Evolutionary conservation across 257 asterid genomes (phyloP).

Genomic region (Nicotiana attenuata): DNA sequence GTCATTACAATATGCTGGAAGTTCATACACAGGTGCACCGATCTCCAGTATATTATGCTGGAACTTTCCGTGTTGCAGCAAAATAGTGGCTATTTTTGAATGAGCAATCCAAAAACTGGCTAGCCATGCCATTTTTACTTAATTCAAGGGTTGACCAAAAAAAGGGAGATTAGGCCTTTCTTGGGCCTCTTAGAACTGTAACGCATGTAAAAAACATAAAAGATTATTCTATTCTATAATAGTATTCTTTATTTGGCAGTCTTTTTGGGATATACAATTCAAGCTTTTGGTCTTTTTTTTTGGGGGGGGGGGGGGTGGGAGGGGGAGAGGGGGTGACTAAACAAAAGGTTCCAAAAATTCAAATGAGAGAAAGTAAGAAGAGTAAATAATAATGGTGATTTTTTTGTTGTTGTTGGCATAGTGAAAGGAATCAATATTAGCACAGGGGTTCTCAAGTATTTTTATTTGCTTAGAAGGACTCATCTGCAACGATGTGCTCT

Average conservation of each 20-base stretch:
- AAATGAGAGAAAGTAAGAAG: not conserved
- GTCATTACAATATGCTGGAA: no score
- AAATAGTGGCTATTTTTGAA: no score
- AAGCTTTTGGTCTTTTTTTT: conserved; percentile 10
- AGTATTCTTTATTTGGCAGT: not conserved
- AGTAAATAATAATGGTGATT: not conserved
- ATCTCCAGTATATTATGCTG: no score
- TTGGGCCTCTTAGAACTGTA: not conserved
- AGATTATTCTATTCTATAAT: not conserved
- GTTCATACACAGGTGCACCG: no score
- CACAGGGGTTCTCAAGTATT: conserved; percentile 4
- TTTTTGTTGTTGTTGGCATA: not conserved
- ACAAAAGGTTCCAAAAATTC: conserved; percentile 13
- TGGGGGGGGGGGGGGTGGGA: no score
- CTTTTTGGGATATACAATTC: not conserved
- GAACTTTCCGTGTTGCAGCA: no score
- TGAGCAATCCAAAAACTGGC: no score
- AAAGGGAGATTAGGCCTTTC: conserved; percentile 12
- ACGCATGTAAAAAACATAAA: not conserved
- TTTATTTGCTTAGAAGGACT: not conserved
- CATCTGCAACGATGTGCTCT: not conserved
- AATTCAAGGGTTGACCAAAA: conserved; percentile 36
- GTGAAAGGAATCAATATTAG: not conserved
- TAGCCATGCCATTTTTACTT: no score
- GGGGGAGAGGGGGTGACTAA: not conserved